A percentile compares a stretch with the other conserved stretches of the same genome.
These are phyloP conservation scores for Stagonosporopsis vannaccii DNA, from an alignment of 2,329 filamentous ascomycete genomes.

Conservation along the genomic window DNA sequence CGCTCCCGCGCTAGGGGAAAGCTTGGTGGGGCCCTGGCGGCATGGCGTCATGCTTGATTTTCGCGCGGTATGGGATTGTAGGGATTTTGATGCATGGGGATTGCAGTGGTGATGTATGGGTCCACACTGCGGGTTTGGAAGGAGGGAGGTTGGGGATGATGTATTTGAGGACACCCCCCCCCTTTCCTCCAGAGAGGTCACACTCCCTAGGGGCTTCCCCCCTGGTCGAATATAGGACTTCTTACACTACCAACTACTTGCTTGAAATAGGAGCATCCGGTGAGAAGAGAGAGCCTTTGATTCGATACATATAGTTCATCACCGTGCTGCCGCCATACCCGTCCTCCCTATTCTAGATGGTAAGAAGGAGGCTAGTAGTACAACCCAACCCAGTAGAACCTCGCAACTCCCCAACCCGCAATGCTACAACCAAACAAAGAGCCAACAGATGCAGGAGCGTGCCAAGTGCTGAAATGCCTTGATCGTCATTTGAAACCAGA, in stretches of 20 bases:
- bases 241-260: too few relatives aligned
- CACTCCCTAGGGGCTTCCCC: too few relatives aligned
- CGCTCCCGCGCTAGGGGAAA: neutral
- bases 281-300: too few relatives aligned
- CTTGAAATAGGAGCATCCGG: too few relatives aligned
- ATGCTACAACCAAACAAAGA: constrained; percentile 16
- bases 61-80: neutral
- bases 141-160: too few relatives aligned
- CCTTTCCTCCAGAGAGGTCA: too few relatives aligned
- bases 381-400: constrained; percentile 9
- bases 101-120: neutral
- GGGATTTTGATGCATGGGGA: too few relatives aligned
- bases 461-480: constrained; percentile 14
- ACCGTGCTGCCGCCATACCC: constrained; percentile 13
- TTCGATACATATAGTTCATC: too few relatives aligned
- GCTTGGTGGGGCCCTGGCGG: neutral
- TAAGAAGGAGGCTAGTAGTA: constrained; percentile 17
- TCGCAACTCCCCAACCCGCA: constrained; percentile 15
- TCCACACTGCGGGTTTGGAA: neutral
- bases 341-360: constrained; percentile 21
- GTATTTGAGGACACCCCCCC: too few relatives aligned
- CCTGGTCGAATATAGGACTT: too few relatives aligned
- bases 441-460: constrained; percentile 13
- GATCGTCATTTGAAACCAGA: constrained; percentile 7
- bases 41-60: neutral